Base-by-base conservation (phyloP, 345 rosid genomes). In the Camelina sativa region DNA sequence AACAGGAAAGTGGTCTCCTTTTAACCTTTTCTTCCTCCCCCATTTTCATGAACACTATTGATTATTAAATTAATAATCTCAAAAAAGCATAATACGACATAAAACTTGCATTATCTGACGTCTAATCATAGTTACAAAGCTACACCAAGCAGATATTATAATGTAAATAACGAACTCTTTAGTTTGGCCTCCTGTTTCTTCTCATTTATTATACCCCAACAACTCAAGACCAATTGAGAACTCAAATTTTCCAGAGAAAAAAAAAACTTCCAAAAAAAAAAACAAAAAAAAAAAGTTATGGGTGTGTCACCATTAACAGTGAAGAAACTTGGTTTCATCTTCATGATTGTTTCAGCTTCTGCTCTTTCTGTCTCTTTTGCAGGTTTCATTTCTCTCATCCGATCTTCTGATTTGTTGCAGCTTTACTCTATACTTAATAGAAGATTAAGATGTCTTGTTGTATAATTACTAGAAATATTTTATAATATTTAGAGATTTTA, bases 1-100 rank as follows among this genome's bases (percentile, higher is more conserved):
- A 84, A 85, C 32, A 76, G 81, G 77, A 86, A 85, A 82, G 89
- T 82, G 84, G 87, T 74, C 79, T 83, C 62, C 77, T 82, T 67
- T 76, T 76, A 66, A 80, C 77, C 87, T 87, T 81, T 67, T 54
- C 43, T 47, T 41, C 9, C 67, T 76, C 38, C 75, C 76, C 52
- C 60, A 76, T 55, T 70, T 69, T 51, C 41, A 71, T 65, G 76
- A 68, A 67, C 57, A 74, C 6, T 2, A 28, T 3, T 4, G 11
- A 35, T 40, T 40, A 67, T 34, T 34, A 19, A 35, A 54, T 17
- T 20, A 20, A 20, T 20, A 20, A 10, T 47, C 40, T 47, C 44
- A 30, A 47, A 64, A 64, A 32, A 46, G 25, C 69, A 46, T 28
- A 46, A 47, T 28, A 64, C 23, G 56, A 35, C 57, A 67, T 20